A percentile compares a stretch with the other conserved stretches of the same genome.
phyloP scores from a whole-genome alignment of 2,329 filamentous ascomycete species.

The Colletotrichum echinochloae region DNA sequence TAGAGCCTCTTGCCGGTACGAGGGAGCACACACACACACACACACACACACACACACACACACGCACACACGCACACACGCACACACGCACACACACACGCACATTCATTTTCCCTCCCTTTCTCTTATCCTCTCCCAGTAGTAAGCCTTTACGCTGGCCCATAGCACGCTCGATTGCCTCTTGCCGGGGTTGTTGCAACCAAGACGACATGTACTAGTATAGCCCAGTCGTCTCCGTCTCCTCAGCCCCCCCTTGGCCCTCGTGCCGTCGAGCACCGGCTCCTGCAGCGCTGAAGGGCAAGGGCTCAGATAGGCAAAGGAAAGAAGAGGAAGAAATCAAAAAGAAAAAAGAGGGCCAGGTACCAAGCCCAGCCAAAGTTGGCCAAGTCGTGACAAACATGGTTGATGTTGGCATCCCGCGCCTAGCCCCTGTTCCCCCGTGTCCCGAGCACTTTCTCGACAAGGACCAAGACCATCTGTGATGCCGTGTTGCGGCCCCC shows the following conservation, averaged over 20 bases:
- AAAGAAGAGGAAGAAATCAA: no score
- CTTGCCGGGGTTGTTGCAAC: slow-evolving; percentile 11
- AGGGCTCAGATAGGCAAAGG: slow-evolving; percentile 5
- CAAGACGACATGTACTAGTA: background rate
- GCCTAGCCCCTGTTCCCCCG: slow-evolving; percentile 20
- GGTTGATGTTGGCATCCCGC: slow-evolving; percentile 26
- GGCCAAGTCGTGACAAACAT: slow-evolving; percentile 25
- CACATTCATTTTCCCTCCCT: background rate
- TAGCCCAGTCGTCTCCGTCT: slow-evolving; percentile 6
- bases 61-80: background rate
- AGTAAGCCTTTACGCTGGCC: background rate
- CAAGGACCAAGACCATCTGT: slow-evolving; percentile 30
- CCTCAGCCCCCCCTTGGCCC: slow-evolving; percentile 4
- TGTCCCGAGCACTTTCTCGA: slow-evolving; percentile 16
- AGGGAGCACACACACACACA: background rate
- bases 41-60: background rate
- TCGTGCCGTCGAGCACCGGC: slow-evolving; percentile 8
- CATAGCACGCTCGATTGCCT: background rate
- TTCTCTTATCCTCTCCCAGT: background rate
- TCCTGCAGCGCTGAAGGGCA: slow-evolving; percentile 6
- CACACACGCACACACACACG: background rate
- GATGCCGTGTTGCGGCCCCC: slow-evolving; percentile 11
- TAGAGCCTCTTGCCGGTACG: slow-evolving; percentile 12
- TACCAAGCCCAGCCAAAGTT: slow-evolving; percentile 12
- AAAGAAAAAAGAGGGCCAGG: background rate